These are phyloP conservation scores for Neopestalotiopsis rosae DNA, from an alignment of 2,329 filamentous ascomycete genomes.

Conservation along the genomic window DNA sequence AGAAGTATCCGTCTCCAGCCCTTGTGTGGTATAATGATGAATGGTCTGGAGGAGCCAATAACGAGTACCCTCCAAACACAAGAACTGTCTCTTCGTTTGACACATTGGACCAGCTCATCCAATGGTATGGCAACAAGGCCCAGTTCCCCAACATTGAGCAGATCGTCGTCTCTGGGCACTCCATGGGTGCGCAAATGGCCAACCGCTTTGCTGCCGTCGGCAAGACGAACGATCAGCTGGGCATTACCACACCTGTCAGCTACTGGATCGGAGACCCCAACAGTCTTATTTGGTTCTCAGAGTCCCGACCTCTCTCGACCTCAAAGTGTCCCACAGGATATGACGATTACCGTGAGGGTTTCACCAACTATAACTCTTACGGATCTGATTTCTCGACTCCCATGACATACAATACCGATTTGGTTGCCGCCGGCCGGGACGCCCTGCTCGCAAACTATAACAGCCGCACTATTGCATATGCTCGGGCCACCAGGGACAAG, in stretches of 20 bases:
- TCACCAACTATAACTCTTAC: constrained; percentile 18
- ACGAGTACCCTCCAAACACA: constrained; percentile 16
- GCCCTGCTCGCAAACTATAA: constrained; percentile 20
- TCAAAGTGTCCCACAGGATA: constrained; percentile 15
- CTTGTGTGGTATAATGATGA: constrained; percentile 20
- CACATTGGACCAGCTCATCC: constrained; percentile 20
- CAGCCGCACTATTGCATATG: constrained; percentile 20
- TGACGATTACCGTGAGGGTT: constrained; percentile 22
- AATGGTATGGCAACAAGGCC: constrained; percentile 19
- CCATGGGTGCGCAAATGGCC: constrained; percentile 20
- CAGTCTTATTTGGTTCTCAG: constrained; percentile 20
- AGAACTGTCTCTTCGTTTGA: constrained; percentile 18
- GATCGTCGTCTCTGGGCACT: constrained; percentile 22
- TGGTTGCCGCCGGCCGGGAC: constrained; percentile 15
- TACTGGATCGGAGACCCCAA: constrained; percentile 24
- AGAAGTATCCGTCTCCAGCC: constrained; percentile 17
- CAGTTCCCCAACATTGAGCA: constrained; percentile 22
- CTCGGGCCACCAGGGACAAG: constrained; percentile 16
- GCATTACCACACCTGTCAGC: constrained; percentile 15
- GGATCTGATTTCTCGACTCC: constrained; percentile 5
- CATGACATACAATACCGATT: constrained; percentile 20
- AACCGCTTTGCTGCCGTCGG: constrained; percentile 23
- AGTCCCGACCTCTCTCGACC: constrained; percentile 15
- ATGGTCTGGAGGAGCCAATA: constrained; percentile 21
- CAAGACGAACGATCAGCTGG: constrained; percentile 15